Evolutionary conservation across 2,329 filamentous ascomycete species (phyloP), one percentile per base, ranked within the genome.

Genomic region (Alternaria sp.): DNA sequence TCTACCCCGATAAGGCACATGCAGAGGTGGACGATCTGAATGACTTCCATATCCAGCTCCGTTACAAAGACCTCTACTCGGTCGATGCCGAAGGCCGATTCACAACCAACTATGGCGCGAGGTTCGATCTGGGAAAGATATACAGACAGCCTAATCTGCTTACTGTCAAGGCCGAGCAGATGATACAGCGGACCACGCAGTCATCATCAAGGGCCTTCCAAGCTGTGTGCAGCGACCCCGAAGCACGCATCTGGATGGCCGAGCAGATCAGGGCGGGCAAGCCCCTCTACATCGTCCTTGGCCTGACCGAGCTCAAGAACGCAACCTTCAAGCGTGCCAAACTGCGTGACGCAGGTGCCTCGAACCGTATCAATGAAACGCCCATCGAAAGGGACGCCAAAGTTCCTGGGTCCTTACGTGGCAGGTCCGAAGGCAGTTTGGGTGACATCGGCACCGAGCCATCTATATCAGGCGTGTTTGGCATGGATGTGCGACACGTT

Each of bases 41-140:
- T 53, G 75, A 78, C 64, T 78, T 75, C 64, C 74, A 77, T 64
- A 78, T 78, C 56, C 74, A 78, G 59, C 72, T 78, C 30, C 75
- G 76, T 28, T 78, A 78, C 71, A 76, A 74, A 51, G 76, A 78
- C 32, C 43, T 78, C 42, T 78, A 77, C 65, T 75, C 74, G 30
- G 67, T 77, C 57, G 76, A 78, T 58, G 63, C 66, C 28, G 75
- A 78, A 57, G 76, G 76, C 53, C 74, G 76, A 36, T 78, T 78
- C 68, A 73, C 75, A 61, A 69, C 72, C 58, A 78, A 76, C 59
- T 78, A 78, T 65, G 76, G 76, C 62, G 74, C 75, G 61, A 77
- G 76, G 53, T 78, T 77, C 64, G 76, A 78, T 47, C 68, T 78
- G 1, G 76, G 76, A 8, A 66, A 71, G 36, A 70, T 78, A 62